Percentiles rank a stretch among this genome's conserved stretches.
phyloP scores from a whole-genome alignment of 495 filamentous ascomycete species.

The Polyplosphaeria fusca region DNA sequence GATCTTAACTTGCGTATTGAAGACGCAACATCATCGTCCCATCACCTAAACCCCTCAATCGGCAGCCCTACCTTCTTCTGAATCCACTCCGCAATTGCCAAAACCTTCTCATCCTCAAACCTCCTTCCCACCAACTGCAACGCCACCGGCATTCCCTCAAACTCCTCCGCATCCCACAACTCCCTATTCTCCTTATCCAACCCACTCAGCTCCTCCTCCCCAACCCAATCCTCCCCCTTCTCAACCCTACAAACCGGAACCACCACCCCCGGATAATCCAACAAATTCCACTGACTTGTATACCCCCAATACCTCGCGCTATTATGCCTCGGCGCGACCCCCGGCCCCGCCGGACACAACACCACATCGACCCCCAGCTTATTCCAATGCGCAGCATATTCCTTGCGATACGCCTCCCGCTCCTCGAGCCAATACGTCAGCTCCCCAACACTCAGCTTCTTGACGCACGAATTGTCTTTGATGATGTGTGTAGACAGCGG shows the following conservation, averaged over 20 bases:
- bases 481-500: slow-evolving; percentile 53
- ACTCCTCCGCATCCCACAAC: slow-evolving; percentile 38
- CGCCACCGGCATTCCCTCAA: slow-evolving; percentile 40
- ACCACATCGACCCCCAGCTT: slow-evolving; percentile 59
- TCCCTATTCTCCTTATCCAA: slow-evolving; percentile 44
- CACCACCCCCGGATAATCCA: slow-evolving; percentile 62
- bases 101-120: slow-evolving; percentile 49
- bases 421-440: slow-evolving; percentile 45
- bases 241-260: slow-evolving; percentile 55
- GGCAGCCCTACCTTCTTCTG: slow-evolving; percentile 32
- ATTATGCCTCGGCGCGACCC: slow-evolving; percentile 58
- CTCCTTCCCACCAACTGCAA: slow-evolving; percentile 45
- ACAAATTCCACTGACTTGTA: slow-evolving; percentile 68
- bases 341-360: slow-evolving; percentile 60
- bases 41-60: no score
- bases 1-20: no score
- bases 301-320: slow-evolving; percentile 68
- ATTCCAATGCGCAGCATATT: slow-evolving; percentile 62
- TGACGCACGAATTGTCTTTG: slow-evolving; percentile 47
- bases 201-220: slow-evolving; percentile 40
- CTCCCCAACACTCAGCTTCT: slow-evolving; percentile 44
- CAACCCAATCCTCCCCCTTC: slow-evolving; percentile 35
- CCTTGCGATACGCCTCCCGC: slow-evolving; percentile 56
- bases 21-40: no score
- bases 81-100: slow-evolving; percentile 43